Evolutionary conservation across 2,329 filamentous ascomycete species (phyloP), one percentile per base, ranked within the genome.

Genomic region (Phyllachora maydis): DNA sequence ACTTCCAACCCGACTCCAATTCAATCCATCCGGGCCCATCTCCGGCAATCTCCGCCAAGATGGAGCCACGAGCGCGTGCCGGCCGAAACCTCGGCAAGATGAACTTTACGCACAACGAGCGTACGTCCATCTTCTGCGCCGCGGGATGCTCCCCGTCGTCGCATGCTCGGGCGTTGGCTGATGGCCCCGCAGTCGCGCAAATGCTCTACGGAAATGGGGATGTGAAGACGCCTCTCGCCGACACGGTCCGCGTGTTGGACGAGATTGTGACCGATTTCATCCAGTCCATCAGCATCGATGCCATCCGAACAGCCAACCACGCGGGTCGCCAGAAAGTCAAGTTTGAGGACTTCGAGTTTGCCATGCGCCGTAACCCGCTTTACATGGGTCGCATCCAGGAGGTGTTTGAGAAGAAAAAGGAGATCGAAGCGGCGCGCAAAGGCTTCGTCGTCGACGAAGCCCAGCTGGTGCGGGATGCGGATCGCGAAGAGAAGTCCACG

Each of bases 211-310:
- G 74, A 29, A 76, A 78, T 43, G 82, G 81, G 43, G 81, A 90
- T 48, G 66, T 74, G 27, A 58, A 64, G 28, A 60, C 74, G 26
- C 78, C 82, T 1, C 70, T 95, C 14, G 71, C 77, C 11, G 69
- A 82, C 42, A 93, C 83, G 7, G 63, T 92, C 29, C 71, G 76
- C 30, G 66, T 85, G 24, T 71, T 95, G 23, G 88, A 95, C 56
- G 83, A 93, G 52, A 85, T 95, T 36, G 68, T 92, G 30, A 92
- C 83, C 31, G 88, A 95, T 54, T 93, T 91, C 56, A 79, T 95
- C 44, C 81, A 91, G 43, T 81, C 88, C 45, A 72, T 88, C 26
- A 85, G 78, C 49, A 88, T 91, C 53, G 74, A 81, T 42, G 85
- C 88, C 4, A 79, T 82, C 4, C 69, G 78, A 21, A 72, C 74